Conservation (phyloP, 2,329 filamentous ascomycete genomes). For the Domatiomyces catenatus region DNA sequence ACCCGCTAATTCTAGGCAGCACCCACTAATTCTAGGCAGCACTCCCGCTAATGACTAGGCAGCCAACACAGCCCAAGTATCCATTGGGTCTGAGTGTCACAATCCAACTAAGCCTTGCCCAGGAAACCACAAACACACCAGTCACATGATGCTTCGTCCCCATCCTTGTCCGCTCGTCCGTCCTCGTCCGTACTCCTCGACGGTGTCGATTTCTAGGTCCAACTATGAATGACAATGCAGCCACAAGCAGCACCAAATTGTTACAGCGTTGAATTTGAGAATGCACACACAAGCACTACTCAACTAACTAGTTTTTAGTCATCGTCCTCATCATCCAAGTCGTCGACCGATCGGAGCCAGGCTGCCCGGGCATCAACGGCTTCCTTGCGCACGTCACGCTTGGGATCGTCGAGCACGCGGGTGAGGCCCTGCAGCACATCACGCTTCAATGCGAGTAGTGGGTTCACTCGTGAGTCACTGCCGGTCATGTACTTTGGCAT, state of each 20-base stretch:
- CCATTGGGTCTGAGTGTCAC: too few species aligned
- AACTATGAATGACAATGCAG: neutral
- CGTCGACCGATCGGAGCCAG: conserved; percentile 43
- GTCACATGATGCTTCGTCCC: too few species aligned
- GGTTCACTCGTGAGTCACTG: conserved; percentile 23
- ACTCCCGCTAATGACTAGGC: too few species aligned
- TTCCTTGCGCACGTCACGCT: conserved; percentile 45
- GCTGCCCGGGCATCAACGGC: conserved; percentile 46
- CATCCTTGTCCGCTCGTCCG: too few species aligned
- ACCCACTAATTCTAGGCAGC: too few species aligned
- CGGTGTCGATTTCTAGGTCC: too few species aligned
- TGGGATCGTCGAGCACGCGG: conserved; percentile 45
- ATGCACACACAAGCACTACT: neutral
- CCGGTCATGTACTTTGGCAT: conserved; percentile 13
- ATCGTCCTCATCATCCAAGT: conserved; percentile 39
- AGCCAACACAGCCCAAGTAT: too few species aligned
- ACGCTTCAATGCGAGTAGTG: conserved; percentile 41
- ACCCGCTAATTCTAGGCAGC: too few species aligned
- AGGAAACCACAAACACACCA: too few species aligned
- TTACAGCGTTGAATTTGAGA: neutral
- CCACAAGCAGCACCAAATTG: neutral
- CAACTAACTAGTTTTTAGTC: conserved; percentile 1
- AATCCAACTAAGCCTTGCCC: too few species aligned
- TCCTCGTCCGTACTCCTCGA: too few species aligned
- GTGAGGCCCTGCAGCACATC: conserved; percentile 42